Base-by-base conservation (phyloP, 129 eudicot genomes). In the Cynara cardunculus region DNA sequence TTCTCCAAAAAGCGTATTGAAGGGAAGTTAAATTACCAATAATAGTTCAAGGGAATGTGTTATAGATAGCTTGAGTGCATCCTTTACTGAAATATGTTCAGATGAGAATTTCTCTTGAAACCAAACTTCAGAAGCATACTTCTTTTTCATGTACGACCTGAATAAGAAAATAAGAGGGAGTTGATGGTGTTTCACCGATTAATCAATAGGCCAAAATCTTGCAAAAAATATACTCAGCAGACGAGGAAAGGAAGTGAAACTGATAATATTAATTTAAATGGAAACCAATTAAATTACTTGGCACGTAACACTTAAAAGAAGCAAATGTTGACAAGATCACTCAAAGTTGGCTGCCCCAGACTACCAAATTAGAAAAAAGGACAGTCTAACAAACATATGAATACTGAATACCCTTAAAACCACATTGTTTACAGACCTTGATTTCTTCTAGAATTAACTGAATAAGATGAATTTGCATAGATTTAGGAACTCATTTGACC, bases 41-140 rank as follows among this genome's bases (percentile, higher is more conserved):
- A 84, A 69, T 73, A 27, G 84, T 84, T 92, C 97, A 22, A 95
- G 91, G 65, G 89, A 80, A 71, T 78, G 80, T 70, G 89, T 78
- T 34, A 90, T 85, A 34, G 89, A 86, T 78, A 88, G 77, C 80
- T 90, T 95, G 65, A 92, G 77, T 78, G 88, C 89, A 85, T 92
- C 97, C 83, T 95, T 95, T 73, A 83, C 81, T 5, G 87, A 79
- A 81, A 92, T 68, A 74, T 35, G 81, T 69, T 77, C 87, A 78
- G 91, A 82, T 64, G 70, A 84, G 59, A 88, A 84, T 81, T 73
- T 86, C 77, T 91, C 94, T 32, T 71, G 85, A 80, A 75, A 95
- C 99, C 97, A 87, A 82, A 74, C 82, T 86, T 92, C 93, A 59
- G 89, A 89, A 72, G 85, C 84, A 64, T 88, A 92, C 88, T 89